Evolutionary conservation across 306 rosid genomes (phyloP).

Genomic region (Mucuna pruriens): DNA sequence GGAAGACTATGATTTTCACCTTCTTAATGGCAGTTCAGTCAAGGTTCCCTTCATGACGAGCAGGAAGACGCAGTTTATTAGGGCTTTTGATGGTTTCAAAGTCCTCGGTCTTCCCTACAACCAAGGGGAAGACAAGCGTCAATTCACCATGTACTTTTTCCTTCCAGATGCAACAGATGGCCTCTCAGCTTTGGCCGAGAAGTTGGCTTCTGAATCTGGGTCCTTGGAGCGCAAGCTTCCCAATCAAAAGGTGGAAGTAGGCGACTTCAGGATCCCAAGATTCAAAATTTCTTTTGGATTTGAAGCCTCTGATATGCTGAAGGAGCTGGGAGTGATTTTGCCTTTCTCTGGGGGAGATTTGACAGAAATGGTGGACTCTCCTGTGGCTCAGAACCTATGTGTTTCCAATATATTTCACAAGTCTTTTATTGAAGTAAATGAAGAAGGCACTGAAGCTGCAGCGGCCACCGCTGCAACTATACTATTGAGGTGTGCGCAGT

Average conservation of each 20-base stretch:
- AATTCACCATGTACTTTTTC: conserved; percentile 69
- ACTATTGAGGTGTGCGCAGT: background rate
- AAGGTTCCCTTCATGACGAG: conserved; percentile 81
- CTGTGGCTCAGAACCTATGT: conserved; percentile 39
- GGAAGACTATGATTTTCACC: conserved; percentile 63
- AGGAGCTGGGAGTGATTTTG: conserved; percentile 68
- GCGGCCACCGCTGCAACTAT: conserved; percentile 58
- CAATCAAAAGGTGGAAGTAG: conserved; percentile 43
- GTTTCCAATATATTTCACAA: conserved; percentile 68
- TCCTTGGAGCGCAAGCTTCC: conserved; percentile 68
- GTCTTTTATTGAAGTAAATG: conserved; percentile 83
- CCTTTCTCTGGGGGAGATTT: conserved; percentile 65
- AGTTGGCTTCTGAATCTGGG: conserved; percentile 56
- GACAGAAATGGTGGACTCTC: conserved; percentile 78
- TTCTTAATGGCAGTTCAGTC: conserved; percentile 58
- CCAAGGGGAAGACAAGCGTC: conserved; percentile 66
- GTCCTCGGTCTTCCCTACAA: conserved; percentile 73
- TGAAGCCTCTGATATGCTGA: conserved; percentile 55
- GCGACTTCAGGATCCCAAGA: conserved; percentile 74
- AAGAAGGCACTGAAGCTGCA: conserved; percentile 90
- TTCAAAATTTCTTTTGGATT: conserved; percentile 76
- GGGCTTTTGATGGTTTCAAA: conserved; percentile 64
- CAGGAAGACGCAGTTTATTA: conserved; percentile 51
- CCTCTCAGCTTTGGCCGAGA: conserved; percentile 63
- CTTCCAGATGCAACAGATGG: conserved; percentile 82